Evolutionary conservation across 2,329 filamentous ascomycete species (phyloP).

Genomic region (Diaporthe eres): DNA sequence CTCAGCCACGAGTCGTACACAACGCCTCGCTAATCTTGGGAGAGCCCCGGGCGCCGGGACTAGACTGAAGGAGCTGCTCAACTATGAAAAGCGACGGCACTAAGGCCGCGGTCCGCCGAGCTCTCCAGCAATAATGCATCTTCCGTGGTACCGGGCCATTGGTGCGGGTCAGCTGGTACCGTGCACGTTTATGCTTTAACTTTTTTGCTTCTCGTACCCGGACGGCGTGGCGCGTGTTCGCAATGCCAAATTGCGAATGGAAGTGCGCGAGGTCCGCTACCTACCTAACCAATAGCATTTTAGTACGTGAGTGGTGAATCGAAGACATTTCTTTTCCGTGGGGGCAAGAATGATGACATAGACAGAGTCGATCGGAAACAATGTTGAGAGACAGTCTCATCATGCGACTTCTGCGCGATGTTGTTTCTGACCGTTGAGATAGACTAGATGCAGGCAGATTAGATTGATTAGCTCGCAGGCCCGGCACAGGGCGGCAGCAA

Average conservation of each 20-base stretch:
- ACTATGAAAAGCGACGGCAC: not conserved
- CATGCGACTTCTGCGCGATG: not conserved
- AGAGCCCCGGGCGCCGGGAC: not conserved
- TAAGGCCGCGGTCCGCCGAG: constrained; percentile 16
- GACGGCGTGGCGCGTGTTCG: not conserved
- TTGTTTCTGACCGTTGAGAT: constrained; percentile 2
- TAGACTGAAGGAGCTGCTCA: not conserved
- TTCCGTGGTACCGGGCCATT: constrained; percentile 19
- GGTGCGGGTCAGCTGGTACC: constrained; percentile 23
- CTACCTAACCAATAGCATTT: not conserved
- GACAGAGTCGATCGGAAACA: constrained; percentile 10
- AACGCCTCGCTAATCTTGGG: constrained; percentile 21
- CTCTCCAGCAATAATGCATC: constrained; percentile 11
- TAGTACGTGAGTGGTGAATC: not conserved
- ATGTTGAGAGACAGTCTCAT: constrained; percentile 17
- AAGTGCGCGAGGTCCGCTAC: not conserved
- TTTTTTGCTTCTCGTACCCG: not conserved
- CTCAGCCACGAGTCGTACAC: not conserved
- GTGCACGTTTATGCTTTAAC: constrained; percentile 1
- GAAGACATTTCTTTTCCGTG: not conserved
- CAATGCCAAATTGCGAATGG: not conserved
- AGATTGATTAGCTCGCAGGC: not conserved
- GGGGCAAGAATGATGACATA: constrained; percentile 5
- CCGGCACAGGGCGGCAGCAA: not conserved
- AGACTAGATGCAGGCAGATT: not conserved